phyloP scores from a whole-genome alignment of 139 green algal species.

The Coccomyxa sp. region DNA sequence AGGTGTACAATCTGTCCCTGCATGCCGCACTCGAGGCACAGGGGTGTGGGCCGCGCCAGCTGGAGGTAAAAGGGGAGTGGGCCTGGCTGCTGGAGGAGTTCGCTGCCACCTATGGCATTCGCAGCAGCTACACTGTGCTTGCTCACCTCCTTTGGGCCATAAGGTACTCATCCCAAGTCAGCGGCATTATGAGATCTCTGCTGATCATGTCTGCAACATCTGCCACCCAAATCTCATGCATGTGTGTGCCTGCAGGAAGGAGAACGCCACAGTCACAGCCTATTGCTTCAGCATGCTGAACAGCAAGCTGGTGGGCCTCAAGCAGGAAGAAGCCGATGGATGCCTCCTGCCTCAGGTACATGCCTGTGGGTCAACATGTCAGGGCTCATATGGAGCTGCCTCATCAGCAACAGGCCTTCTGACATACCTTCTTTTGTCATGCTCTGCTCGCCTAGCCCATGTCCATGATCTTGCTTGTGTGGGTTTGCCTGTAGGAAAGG shows the following conservation, averaged over 20 bases:
- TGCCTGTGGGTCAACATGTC: background rate
- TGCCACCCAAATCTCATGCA: background rate
- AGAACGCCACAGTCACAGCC: constrained; percentile 36
- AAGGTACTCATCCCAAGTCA: background rate
- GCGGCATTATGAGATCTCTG: background rate
- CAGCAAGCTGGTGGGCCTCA: constrained; percentile 34
- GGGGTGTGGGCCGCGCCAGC: constrained; percentile 26
- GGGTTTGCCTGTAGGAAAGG: constrained; percentile 23
- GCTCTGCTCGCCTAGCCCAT: background rate
- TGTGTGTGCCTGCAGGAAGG: constrained; percentile 6
- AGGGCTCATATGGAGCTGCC: background rate
- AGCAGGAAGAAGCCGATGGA: constrained; percentile 20
- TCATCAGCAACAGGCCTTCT: background rate
- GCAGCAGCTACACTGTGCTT: constrained; percentile 33
- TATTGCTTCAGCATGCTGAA: constrained; percentile 38
- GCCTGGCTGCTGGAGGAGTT: constrained; percentile 46
- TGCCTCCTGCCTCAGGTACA: constrained; percentile 20
- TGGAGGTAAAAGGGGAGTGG: constrained; percentile 37
- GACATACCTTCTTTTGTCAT: background rate
- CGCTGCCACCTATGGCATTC: constrained; percentile 33
- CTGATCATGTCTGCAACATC: background rate
- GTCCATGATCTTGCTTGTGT: background rate
- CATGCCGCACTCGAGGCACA: constrained; percentile 29
- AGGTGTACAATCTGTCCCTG: constrained; percentile 54
- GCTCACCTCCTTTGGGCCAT: constrained; percentile 46